These are phyloP conservation scores for Beauveria brongniartii DNA, from an alignment of 2,329 filamentous ascomycete genomes.

Conservation along the genomic window DNA sequence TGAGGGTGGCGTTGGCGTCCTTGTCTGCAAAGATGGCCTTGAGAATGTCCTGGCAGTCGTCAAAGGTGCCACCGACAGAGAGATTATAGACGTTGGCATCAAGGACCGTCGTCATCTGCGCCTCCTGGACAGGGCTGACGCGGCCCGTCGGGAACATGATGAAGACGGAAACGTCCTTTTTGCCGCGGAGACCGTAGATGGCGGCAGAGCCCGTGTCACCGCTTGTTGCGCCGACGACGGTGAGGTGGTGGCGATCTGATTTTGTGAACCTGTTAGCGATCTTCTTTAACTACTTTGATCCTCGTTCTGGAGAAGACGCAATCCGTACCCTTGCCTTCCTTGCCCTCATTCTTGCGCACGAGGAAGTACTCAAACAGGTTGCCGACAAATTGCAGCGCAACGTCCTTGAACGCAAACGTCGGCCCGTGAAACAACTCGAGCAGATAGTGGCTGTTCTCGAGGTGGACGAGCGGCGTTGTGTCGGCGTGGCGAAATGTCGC, in stretches of 20 bases:
- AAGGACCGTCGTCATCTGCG: constrained; percentile 91
- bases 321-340: constrained; percentile 44
- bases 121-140: constrained; percentile 86
- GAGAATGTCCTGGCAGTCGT: constrained; percentile 95
- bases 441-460: constrained; percentile 69
- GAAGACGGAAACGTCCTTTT: constrained; percentile 95
- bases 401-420: constrained; percentile 93
- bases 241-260: constrained; percentile 66
- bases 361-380: constrained; percentile 92
- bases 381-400: constrained; percentile 88
- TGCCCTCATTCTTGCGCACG: constrained; percentile 62
- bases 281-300: not conserved
- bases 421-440: constrained; percentile 96
- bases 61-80: constrained; percentile 82
- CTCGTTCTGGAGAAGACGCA: not conserved
- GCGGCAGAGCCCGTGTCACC: constrained; percentile 90
- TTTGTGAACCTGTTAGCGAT: not conserved
- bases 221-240: constrained; percentile 78
- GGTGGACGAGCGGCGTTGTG: constrained; percentile 69
- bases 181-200: constrained; percentile 88
- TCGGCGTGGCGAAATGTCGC: constrained; percentile 76
- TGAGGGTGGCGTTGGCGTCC: constrained; percentile 72
- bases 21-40: constrained; percentile 86
- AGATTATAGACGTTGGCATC: constrained; percentile 92
- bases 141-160: constrained; percentile 90